Percentiles rank a stretch among this genome's conserved stretches.
phyloP scores from a whole-genome alignment of 1,284 basidiomycete species.

The Pseudozyma tsukubaensis region DNA sequence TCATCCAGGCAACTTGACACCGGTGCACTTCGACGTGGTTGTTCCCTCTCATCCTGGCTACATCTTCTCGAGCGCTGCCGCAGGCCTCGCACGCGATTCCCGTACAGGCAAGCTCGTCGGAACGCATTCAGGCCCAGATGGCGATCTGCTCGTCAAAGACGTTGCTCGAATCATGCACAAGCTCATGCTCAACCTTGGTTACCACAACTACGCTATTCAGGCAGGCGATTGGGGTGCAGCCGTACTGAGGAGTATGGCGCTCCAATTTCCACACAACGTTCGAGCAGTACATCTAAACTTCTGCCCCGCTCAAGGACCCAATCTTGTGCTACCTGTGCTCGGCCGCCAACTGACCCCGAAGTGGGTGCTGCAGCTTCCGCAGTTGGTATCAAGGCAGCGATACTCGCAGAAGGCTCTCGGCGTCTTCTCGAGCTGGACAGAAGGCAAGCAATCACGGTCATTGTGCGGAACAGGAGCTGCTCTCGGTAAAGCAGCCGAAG shows the following conservation, averaged over 20 bases:
- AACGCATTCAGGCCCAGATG: conserved; percentile 42
- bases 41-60: conserved; percentile 67
- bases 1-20: conserved; percentile 47
- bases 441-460: conserved; percentile 8
- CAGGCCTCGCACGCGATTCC: conserved; percentile 24
- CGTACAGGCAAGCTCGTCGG: conserved; percentile 28
- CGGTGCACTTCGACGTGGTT: conserved; percentile 63
- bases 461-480: conserved; percentile 16
- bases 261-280: conserved; percentile 35
- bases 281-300: conserved; percentile 58
- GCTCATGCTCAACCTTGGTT: conserved; percentile 56
- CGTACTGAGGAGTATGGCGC: conserved; percentile 41
- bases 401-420: conserved; percentile 27
- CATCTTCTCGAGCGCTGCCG: conserved; percentile 43
- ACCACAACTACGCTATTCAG: conserved; percentile 53
- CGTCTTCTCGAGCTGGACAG: conserved; percentile 22
- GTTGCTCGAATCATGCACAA: conserved; percentile 57
- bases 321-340: conserved; percentile 35
- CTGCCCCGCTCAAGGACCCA: conserved; percentile 44
- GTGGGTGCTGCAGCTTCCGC: conserved; percentile 35
- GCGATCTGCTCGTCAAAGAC: conserved; percentile 52
- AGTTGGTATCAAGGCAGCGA: conserved; percentile 21
- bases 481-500: conserved; percentile 15
- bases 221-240: conserved; percentile 58
- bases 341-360: conserved; percentile 22